Evolutionary conservation across 495 filamentous ascomycete genomes (phyloP).

Genomic region (Neurospora cerealis): DNA sequence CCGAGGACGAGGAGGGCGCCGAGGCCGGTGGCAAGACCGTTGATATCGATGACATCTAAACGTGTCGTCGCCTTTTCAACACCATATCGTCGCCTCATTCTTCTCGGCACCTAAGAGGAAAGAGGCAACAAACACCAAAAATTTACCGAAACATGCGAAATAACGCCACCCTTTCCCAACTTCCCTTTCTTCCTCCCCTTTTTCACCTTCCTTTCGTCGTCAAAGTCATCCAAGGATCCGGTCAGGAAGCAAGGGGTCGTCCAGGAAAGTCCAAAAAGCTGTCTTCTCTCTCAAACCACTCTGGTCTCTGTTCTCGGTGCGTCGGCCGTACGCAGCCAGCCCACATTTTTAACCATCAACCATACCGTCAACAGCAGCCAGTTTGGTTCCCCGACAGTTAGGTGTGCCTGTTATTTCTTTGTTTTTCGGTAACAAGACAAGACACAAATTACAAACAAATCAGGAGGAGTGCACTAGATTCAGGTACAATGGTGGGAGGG

Average conservation of each 20-base stretch:
- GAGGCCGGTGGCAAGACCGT: slow-evolving; percentile 51
- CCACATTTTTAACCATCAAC: neutral
- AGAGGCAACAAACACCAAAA: neutral
- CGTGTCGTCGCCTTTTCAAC: neutral
- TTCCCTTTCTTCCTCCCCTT: slow-evolving; percentile 9
- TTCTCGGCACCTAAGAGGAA: neutral
- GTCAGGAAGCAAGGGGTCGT: slow-evolving; percentile 1
- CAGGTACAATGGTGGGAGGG: slow-evolving; percentile 36
- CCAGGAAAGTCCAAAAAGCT: slow-evolving; percentile 32
- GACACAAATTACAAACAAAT: slow-evolving; percentile 4
- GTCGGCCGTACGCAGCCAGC: neutral
- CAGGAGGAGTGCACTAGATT: slow-evolving; percentile 12
- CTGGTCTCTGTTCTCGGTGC: neutral
- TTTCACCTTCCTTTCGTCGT: too few relatives aligned
- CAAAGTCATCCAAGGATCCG: too few relatives aligned
- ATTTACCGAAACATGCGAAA: neutral
- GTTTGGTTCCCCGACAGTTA: slow-evolving; percentile 38
- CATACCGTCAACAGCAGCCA: neutral
- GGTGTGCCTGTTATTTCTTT: slow-evolving; percentile 14
- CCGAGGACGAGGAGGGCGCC: slow-evolving; percentile 50
- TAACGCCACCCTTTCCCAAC: neutral
- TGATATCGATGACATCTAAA: slow-evolving; percentile 66
- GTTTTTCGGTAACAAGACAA: neutral
- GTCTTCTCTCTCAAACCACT: slow-evolving; percentile 53
- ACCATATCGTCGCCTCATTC: neutral